Evolutionary conservation across 148 eudicot species (phyloP), one percentile per base, ranked within the genome.

Genomic region (Persicaria tinctoria): DNA sequence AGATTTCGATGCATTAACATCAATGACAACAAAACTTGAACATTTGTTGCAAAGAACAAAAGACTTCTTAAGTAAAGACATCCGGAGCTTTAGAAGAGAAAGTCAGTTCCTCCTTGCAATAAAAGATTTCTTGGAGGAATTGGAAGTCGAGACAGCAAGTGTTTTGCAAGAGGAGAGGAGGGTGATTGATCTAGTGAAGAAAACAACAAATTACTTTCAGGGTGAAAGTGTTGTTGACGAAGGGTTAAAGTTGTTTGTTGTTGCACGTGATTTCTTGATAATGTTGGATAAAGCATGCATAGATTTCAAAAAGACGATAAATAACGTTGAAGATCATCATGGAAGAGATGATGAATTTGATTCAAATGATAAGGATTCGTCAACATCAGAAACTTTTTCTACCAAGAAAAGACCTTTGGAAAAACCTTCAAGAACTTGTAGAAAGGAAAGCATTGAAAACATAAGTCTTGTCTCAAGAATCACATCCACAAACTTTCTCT

Each of bases 151-250:
- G 68, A 80, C 88, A 38, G 72, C 73, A 50, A 73, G 82, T 88
- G 51, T 91, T 69, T 44, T 82, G 13, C 86, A 86, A 77, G 97
- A 93, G 80, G 97, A 91, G 70, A 83, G 82, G 76, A 83, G 92
- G 74, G 85, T 91, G 80, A 82, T 79, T 74, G 84, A 77, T 56
- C 69, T 89, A 72, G 92, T 89, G 27, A 86, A 89, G 81, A 87
- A 81, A 55, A 93, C 98, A 1, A 85, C 85, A 0, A 94, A 93
- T 72, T 93, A 88, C 71, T 93, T 91, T 80, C 98, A 93, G 50
- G 97, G 98, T 23, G 27, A 23, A 4, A 88, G 74, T 76, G 45
- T 92, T 3, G 88, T 78, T 68, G 97, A 93, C 44, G 98, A 93
- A 80, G 98, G 91, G 1, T 71, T 89, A 73, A 78, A 90, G 50